phyloP scores from a whole-genome alignment of 352 stramenopile genomes.

The Saprolegnia parasitica region DNA sequence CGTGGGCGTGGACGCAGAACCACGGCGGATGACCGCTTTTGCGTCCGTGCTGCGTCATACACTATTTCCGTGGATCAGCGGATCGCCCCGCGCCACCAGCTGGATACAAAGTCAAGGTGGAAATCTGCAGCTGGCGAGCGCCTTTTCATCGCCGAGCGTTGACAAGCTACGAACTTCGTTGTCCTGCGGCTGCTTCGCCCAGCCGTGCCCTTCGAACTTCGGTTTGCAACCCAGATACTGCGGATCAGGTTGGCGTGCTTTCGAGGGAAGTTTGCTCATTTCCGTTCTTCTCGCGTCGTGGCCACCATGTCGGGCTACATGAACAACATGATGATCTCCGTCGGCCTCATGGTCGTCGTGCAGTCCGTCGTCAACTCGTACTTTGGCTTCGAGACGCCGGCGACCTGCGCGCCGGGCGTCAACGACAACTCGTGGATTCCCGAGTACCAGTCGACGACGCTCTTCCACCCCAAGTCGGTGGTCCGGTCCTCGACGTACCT shows the following conservation, averaged over 20 bases:
- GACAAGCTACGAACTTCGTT: neutral
- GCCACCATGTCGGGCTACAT: constrained; percentile 25
- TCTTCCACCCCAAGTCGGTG: constrained; percentile 72
- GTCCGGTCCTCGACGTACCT: constrained; percentile 73
- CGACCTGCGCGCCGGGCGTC: constrained; percentile 44
- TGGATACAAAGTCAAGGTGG: neutral
- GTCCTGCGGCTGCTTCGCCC: neutral
- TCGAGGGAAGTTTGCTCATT: constrained; percentile 18
- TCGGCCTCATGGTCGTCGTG: constrained; percentile 27
- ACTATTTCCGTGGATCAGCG: no score
- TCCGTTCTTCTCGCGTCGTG: neutral
- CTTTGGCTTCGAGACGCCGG: constrained; percentile 27
- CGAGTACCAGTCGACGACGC: constrained; percentile 62
- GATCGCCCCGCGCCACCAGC: no score
- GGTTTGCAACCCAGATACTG: constrained; percentile 9
- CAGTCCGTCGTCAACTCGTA: constrained; percentile 25
- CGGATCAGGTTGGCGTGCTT: constrained; percentile 1
- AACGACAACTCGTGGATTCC: constrained; percentile 77
- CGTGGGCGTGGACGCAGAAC: no score
- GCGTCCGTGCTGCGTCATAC: neutral
- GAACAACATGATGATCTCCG: constrained; percentile 26
- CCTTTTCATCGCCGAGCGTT: neutral
- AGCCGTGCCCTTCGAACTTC: constrained; percentile 12
- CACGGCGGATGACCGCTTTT: neutral
- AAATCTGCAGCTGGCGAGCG: neutral